Evolutionary conservation across 345 rosid genomes (phyloP).

Genomic region (Sisymbrium altissimum): DNA sequence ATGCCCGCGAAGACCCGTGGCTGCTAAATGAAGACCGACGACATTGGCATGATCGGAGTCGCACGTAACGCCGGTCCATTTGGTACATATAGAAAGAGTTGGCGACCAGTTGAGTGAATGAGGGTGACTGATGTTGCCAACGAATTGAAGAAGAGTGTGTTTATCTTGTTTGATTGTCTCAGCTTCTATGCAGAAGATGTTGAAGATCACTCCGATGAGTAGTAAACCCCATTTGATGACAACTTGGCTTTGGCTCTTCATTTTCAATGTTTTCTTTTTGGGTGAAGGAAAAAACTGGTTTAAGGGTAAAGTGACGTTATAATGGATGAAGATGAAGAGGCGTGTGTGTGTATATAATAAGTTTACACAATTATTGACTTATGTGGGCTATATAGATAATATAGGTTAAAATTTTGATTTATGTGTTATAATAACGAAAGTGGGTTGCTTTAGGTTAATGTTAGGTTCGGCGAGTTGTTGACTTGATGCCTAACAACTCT

Average conservation of each 20-base stretch:
- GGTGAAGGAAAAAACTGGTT: not conserved
- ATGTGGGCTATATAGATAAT: not conserved
- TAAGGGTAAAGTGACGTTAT: constrained; percentile 23
- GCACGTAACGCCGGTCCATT: constrained; percentile 81
- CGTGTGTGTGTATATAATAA: constrained; percentile 10
- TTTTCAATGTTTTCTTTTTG: not conserved
- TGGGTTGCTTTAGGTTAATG: constrained; percentile 35
- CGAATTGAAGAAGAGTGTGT: constrained; percentile 68
- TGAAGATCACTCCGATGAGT: constrained; percentile 35
- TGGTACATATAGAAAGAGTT: constrained; percentile 49
- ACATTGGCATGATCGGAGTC: constrained; percentile 51
- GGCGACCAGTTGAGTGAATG: constrained; percentile 70
- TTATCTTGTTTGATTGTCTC: constrained; percentile 46
- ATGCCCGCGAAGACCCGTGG: constrained; percentile 48
- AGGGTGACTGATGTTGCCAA: constrained; percentile 48
- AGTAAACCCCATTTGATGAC: constrained; percentile 31
- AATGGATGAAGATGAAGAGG: not conserved
- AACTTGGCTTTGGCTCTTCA: constrained; percentile 31
- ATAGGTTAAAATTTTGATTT: not conserved
- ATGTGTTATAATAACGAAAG: not conserved
- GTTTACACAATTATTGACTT: constrained; percentile 22
- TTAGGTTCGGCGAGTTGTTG: constrained; percentile 42
- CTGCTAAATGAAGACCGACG: constrained; percentile 55
- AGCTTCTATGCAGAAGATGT: constrained; percentile 44
- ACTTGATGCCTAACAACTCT: constrained; percentile 37